Evolutionary conservation across 129 eudicot genomes (phyloP).

Genomic region (Erigeron canadensis): DNA sequence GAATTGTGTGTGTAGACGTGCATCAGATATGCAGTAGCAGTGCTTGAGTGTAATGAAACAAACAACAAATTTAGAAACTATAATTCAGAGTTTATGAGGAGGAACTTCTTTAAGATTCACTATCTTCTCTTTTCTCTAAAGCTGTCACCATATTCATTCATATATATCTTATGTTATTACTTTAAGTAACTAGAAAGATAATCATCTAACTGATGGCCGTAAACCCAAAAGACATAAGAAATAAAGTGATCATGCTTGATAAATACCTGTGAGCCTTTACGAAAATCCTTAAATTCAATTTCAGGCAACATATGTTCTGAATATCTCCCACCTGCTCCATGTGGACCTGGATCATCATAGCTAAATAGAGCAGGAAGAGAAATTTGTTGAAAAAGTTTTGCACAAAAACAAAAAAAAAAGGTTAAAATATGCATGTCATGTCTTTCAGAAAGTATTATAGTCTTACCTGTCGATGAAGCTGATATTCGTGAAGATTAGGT

Average conservation of each 20-base stretch:
- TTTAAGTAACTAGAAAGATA: not conserved
- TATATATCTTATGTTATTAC: not conserved
- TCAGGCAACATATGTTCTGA: conserved; percentile 70
- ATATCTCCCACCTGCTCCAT: conserved; percentile 60
- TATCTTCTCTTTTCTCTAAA: not conserved
- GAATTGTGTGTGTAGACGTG: not conserved
- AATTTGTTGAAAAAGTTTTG: not conserved
- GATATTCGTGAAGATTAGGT: conserved; percentile 54
- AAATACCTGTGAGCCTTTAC: conserved; percentile 72
- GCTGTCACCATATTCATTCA: not conserved
- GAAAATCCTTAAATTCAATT: conserved; percentile 51
- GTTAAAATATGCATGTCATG: not conserved
- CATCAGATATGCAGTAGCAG: not conserved
- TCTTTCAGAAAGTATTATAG: conserved; percentile 12
- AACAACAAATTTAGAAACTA: not conserved
- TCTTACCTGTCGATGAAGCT: conserved; percentile 69
- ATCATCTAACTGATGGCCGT: conserved; percentile 2
- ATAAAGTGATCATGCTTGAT: conserved; percentile 13
- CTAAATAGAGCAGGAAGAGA: conserved; percentile 35
- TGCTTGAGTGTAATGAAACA: not conserved
- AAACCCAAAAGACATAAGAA: not conserved
- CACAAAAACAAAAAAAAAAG: not conserved
- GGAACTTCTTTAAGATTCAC: not conserved
- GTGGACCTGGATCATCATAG: conserved; percentile 69
- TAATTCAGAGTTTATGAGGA: not conserved